Percentiles rank a stretch among this genome's conserved stretches.
phyloP scores from a whole-genome alignment of 805 yeast genomes.

The Kuraishia ogatae region DNA sequence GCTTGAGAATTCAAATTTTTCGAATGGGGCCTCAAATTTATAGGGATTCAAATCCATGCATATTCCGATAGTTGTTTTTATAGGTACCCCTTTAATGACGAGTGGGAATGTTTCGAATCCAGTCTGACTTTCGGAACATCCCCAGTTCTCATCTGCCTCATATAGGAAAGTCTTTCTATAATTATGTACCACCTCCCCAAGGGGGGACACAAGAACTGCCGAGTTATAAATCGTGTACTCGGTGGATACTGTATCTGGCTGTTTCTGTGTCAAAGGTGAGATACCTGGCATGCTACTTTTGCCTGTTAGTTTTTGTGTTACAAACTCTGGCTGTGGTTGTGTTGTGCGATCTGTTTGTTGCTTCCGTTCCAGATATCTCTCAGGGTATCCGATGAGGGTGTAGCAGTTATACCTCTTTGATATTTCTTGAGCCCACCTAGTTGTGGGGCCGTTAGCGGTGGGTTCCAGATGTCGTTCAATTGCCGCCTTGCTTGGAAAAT shows the following conservation, averaged over 20 bases:
- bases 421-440: slow-evolving; percentile 46
- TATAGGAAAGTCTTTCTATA: slow-evolving; percentile 74
- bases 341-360: neutral
- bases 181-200: slow-evolving; percentile 51
- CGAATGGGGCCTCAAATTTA: slow-evolving; percentile 73
- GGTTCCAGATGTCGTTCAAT: slow-evolving; percentile 54
- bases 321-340: no score
- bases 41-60: slow-evolving; percentile 94
- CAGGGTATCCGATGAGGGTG: slow-evolving; percentile 82
- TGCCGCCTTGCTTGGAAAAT: slow-evolving; percentile 38
- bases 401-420: slow-evolving; percentile 47
- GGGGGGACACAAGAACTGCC: slow-evolving; percentile 52
- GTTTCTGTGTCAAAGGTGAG: neutral
- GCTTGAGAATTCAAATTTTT: slow-evolving; percentile 60
- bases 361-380: slow-evolving; percentile 18
- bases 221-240: slow-evolving; percentile 50
- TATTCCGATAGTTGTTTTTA: slow-evolving; percentile 62
- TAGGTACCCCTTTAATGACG: slow-evolving; percentile 17
- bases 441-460: slow-evolving; percentile 33
- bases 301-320: neutral
- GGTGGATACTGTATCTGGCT: neutral
- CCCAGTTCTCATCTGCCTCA: slow-evolving; percentile 76
- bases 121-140: slow-evolving; percentile 57
- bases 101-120: slow-evolving; percentile 48
- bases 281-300: slow-evolving; percentile 6